Percentiles rank a stretch among this genome's conserved stretches.
phyloP scores from a whole-genome alignment of 345 rosid species.

The Reutealis trisperma region DNA sequence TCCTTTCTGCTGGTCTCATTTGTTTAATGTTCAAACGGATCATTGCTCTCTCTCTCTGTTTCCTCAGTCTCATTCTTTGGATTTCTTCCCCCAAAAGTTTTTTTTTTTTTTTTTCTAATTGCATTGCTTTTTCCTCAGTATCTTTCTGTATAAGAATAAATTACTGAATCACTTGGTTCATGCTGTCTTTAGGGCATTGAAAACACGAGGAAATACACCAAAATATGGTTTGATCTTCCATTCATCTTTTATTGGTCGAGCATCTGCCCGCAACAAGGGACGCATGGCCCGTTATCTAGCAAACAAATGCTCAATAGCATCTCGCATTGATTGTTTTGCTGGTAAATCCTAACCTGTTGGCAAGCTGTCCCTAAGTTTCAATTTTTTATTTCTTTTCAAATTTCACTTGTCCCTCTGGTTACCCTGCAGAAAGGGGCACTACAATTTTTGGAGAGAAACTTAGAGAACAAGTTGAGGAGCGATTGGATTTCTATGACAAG shows the following conservation, averaged over 20 bases:
- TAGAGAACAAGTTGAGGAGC: slow-evolving; percentile 91
- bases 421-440: slow-evolving; percentile 51
- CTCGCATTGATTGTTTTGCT: slow-evolving; percentile 88
- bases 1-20: background rate
- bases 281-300: slow-evolving; percentile 97
- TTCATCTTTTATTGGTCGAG: slow-evolving; percentile 90
- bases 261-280: slow-evolving; percentile 88
- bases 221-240: slow-evolving; percentile 94
- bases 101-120: background rate
- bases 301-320: slow-evolving; percentile 93
- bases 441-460: slow-evolving; percentile 87
- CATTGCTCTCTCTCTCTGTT: background rate
- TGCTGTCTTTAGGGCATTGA: slow-evolving; percentile 61
- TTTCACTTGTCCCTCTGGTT: background rate
- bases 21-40: background rate
- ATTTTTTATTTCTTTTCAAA: background rate
- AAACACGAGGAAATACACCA: slow-evolving; percentile 96
- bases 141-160: background rate
- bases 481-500: slow-evolving; percentile 89
- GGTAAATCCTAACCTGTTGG: slow-evolving; percentile 41
- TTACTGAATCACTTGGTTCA: background rate
- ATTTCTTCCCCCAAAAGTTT: background rate
- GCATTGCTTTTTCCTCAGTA: background rate
- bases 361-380: background rate
- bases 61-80: background rate